A percentile compares a stretch with the other conserved stretches of the same genome.
phyloP scores from a whole-genome alignment of 176 grass and related monocot genomes.

The Aegilops bicornis region DNA sequence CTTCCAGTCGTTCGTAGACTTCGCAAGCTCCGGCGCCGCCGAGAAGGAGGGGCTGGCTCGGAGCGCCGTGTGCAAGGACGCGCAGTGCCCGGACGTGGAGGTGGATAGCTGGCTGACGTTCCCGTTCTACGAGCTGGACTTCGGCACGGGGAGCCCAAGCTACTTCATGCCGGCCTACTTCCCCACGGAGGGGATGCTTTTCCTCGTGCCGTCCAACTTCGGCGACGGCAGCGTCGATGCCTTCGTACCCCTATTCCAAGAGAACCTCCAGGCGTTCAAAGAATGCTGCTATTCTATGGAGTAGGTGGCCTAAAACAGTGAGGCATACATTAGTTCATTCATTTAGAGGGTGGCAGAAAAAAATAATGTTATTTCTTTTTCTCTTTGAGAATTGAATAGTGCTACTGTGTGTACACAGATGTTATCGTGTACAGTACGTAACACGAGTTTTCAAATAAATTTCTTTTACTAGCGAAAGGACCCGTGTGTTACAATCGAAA shows the following conservation, averaged over 20 bases:
- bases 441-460: too few species aligned
- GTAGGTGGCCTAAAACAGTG: not conserved
- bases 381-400: not conserved
- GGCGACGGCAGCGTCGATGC: conserved; percentile 81
- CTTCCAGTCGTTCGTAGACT: conserved; percentile 81
- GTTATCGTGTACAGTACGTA: too few species aligned
- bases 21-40: conserved; percentile 45
- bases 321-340: not conserved
- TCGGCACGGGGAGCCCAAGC: conserved; percentile 54
- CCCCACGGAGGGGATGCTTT: conserved; percentile 61
- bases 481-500: accelerated
- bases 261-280: conserved; percentile 66
- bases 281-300: conserved; percentile 52
- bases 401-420: too few species aligned
- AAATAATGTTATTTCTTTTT: not conserved
- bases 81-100: conserved; percentile 62
- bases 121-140: conserved; percentile 77
- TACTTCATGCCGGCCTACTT: conserved; percentile 87
- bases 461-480: too few species aligned
- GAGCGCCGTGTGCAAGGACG: conserved; percentile 41
- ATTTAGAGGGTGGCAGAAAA: not conserved
- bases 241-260: conserved; percentile 60
- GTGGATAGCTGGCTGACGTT: conserved; percentile 84
- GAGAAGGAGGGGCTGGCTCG: conserved; percentile 42
- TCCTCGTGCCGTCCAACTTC: conserved; percentile 54